Conservation (phyloP, 129 eudicot genomes). For the Artemisia annua region DNA sequence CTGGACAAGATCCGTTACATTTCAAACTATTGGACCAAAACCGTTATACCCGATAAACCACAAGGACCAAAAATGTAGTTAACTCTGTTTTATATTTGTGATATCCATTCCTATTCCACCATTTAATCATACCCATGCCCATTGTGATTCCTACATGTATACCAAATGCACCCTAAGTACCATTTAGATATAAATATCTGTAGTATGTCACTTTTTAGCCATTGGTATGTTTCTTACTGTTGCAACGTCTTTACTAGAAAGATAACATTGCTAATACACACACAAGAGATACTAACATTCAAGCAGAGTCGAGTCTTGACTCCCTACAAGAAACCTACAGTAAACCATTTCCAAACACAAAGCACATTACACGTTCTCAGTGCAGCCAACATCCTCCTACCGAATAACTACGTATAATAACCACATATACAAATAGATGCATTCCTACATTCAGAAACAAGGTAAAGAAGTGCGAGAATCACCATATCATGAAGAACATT, state of each 20-base stretch:
- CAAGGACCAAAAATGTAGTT: too few relatives aligned
- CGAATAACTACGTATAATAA: conserved; percentile 2
- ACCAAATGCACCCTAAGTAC: background rate
- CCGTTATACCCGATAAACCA: too few relatives aligned
- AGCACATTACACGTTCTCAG: background rate
- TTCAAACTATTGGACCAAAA: too few relatives aligned
- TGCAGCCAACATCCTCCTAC: conserved; percentile 13
- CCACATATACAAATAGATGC: conserved; percentile 22
- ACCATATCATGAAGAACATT: conserved; percentile 36
- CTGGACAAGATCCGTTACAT: too few relatives aligned
- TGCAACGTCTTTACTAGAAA: background rate
- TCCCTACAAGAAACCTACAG: background rate
- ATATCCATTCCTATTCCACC: too few relatives aligned
- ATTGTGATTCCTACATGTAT: background rate
- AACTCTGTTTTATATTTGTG: too few relatives aligned
- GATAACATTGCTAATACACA: background rate
- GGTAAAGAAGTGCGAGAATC: background rate
- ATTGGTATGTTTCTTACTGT: background rate
- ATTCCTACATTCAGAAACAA: conserved; percentile 21
- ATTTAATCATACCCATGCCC: too few relatives aligned
- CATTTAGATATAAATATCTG: too few relatives aligned
- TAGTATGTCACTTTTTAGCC: too few relatives aligned
- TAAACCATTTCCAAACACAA: background rate
- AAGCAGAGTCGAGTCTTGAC: background rate
- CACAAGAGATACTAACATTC: conserved; percentile 1